These are phyloP conservation scores for Trifolium pratense DNA, from an alignment of 306 rosid species.

Conservation along the genomic window DNA sequence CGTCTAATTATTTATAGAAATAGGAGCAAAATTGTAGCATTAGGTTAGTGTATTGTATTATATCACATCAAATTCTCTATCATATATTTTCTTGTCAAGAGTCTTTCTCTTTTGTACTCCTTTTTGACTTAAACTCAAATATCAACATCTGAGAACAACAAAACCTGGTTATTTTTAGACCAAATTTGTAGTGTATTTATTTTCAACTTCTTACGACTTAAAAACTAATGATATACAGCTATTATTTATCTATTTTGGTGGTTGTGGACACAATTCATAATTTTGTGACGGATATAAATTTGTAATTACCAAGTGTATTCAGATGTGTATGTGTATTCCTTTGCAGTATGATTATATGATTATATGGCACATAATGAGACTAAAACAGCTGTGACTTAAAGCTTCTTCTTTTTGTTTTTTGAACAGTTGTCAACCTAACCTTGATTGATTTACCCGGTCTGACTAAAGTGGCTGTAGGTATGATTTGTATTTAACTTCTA, in stretches of 20 bases:
- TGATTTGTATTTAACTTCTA: constrained; percentile 38
- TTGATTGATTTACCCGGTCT: constrained; percentile 93
- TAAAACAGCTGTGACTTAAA: constrained; percentile 1
- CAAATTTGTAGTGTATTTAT: neutral
- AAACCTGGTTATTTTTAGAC: neutral
- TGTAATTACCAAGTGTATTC: neutral
- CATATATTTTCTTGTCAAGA: neutral
- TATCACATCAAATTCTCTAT: neutral
- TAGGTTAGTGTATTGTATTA: neutral
- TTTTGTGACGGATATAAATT: neutral
- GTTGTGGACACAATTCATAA: neutral
- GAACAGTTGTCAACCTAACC: constrained; percentile 94
- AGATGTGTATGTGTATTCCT: neutral
- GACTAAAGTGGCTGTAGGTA: constrained; percentile 97
- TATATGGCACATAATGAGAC: constrained; percentile 21
- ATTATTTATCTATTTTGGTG: constrained; percentile 15
- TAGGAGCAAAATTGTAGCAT: neutral
- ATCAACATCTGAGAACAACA: neutral
- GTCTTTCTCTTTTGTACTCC: neutral
- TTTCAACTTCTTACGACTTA: neutral
- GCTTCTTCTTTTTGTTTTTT: constrained; percentile 31
- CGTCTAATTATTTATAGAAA: neutral
- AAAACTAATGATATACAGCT: neutral
- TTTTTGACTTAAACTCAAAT: neutral
- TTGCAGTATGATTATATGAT: neutral